Evolutionary conservation across 306 rosid genomes (phyloP).

Genomic region (Nissolia schottii): DNA sequence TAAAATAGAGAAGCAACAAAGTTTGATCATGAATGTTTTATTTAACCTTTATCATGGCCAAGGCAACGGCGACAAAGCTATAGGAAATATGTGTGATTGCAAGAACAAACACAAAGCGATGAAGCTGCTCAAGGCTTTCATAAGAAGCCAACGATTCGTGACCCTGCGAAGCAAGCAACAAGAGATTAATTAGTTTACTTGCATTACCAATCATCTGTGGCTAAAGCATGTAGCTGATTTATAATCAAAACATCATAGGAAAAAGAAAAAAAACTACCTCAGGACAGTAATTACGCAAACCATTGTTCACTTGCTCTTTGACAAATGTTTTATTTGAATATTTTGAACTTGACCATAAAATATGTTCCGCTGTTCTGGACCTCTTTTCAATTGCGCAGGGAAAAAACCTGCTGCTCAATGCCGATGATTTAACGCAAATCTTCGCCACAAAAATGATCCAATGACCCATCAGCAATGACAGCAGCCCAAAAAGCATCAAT

Average conservation of each 20-base stretch:
- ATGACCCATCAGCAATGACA: constrained; percentile 91
- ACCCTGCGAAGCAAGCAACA: constrained; percentile 48
- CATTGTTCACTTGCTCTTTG: constrained; percentile 26
- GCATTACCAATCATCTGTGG: not conserved
- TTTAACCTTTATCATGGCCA: constrained; percentile 82
- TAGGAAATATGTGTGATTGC: constrained; percentile 78
- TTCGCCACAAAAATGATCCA: constrained; percentile 78
- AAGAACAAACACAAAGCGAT: constrained; percentile 76
- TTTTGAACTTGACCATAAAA: constrained; percentile 22
- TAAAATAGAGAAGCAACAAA: not conserved
- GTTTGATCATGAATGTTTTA: constrained; percentile 9
- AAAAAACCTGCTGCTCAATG: constrained; percentile 56
- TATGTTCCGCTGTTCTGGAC: constrained; percentile 9
- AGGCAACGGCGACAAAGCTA: constrained; percentile 68
- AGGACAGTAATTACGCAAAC: constrained; percentile 55
- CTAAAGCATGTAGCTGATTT: not conserved
- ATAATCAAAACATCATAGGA: not conserved
- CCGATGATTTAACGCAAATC: constrained; percentile 74
- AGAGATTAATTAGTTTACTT: not conserved
- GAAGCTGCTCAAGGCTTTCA: constrained; percentile 94
- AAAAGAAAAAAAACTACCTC: constrained; percentile 40
- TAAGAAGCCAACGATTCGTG: constrained; percentile 81
- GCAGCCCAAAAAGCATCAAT: constrained; percentile 83
- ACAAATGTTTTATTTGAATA: constrained; percentile 39
- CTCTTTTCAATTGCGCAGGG: constrained; percentile 53